Evolutionary conservation across 768 basidiomycete genomes (phyloP).

Genomic region (Rhizopogon sp.): DNA sequence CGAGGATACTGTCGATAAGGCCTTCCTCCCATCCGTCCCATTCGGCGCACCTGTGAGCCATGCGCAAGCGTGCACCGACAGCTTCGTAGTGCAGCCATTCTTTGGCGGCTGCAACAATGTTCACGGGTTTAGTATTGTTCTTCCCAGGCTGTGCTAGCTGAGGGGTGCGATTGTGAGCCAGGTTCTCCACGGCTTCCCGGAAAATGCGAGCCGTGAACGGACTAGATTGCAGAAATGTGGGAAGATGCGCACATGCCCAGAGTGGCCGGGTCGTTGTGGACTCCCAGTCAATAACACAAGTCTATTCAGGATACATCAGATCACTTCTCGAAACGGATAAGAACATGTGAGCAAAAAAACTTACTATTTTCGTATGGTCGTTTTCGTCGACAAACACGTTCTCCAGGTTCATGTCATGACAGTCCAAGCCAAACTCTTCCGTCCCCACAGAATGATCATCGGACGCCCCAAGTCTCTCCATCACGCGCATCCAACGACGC

Average conservation of each 20-base stretch:
- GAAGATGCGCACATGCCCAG: constrained; percentile 81
- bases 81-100: constrained; percentile 78
- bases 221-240: constrained; percentile 73
- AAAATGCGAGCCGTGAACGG: constrained; percentile 71
- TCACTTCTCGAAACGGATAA: constrained; percentile 2
- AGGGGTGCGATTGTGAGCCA: constrained; percentile 26
- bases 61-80: constrained; percentile 58
- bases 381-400: constrained; percentile 77
- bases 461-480: constrained; percentile 49
- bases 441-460: constrained; percentile 19
- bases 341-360: constrained; percentile 23
- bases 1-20: constrained; percentile 68
- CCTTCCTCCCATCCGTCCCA: constrained; percentile 95
- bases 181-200: constrained; percentile 53
- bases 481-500: constrained; percentile 61
- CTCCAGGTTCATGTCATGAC: constrained; percentile 81
- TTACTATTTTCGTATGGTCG: constrained; percentile 66
- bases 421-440: constrained; percentile 77
- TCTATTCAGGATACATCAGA: constrained; percentile 35
- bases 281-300: constrained; percentile 88
- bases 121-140: constrained; percentile 13
- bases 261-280: constrained; percentile 84
- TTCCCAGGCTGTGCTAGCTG: constrained; percentile 12
- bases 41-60: constrained; percentile 77
- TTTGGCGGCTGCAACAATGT: constrained; percentile 42